Base-by-base conservation (phyloP, 768 basidiomycete species). In the Boletus tomentosulus region DNA sequence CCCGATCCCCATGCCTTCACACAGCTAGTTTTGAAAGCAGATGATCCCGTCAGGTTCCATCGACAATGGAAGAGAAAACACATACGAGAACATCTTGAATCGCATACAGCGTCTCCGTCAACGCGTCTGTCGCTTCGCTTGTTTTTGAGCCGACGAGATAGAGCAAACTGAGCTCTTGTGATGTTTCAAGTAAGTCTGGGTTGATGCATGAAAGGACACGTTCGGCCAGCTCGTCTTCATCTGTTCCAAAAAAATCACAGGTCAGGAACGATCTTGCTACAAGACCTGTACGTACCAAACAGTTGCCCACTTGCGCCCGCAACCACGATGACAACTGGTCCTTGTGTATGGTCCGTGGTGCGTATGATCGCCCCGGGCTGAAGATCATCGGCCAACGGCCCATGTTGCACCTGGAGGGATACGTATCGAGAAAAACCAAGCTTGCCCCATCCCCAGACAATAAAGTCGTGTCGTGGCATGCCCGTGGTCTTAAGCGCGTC, bases 111-210 rank as follows among this genome's bases (percentile, higher is more conserved):
- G 34, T 41, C 0, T 53, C 46, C 2, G 51, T 38, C 37, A 65
- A 43, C 9, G 37, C 50, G 9, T 11, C 11, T 19, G 24, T 47
- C 7, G 11, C 37, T n/a, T 51, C 46, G 24, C 10, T 31, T 22
- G 57, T 57, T 15, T 57, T 62, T 19, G 13, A 34, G 0, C 33
- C 22, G 8, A 52, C 30, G 15, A 55, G 38, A 10, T 37, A 65
- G 1, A 64, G 46, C 9, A 64, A 11, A 2, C 46, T 44, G 22
- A 66, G 10, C 0, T 65, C 48, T 34, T 66, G 56, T 2, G 60
- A 51, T 27, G 11, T 30, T 2, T 54, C 42, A 12, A 43, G 39
- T 15, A 38, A 12, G 1, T 50, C 48, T 15, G 24, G 15, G 24
- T 63, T 42, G 28, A 65, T 51, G 7, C 51, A 51, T 12, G 47